Evolutionary conservation across 2,329 filamentous ascomycete genomes (phyloP).

Genomic region (Pseudogymnoascus sp.): DNA sequence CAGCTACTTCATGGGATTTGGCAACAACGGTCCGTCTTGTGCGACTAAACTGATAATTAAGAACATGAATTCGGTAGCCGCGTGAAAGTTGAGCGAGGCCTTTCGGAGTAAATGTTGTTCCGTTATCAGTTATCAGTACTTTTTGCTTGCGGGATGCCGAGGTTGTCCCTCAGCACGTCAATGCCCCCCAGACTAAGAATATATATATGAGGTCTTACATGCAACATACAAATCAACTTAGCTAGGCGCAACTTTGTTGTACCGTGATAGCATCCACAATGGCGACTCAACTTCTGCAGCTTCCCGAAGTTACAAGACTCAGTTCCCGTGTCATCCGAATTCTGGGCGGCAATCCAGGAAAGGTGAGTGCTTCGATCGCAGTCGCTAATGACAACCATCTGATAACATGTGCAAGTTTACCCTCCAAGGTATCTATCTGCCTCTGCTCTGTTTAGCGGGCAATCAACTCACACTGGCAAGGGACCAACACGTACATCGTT

Average conservation of each 20-base stretch:
- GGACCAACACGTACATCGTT: conserved; percentile 92
- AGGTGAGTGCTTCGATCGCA: conserved; percentile 41
- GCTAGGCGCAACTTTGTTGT: background rate
- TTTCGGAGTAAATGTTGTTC: conserved; percentile 6
- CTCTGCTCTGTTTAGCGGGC: background rate
- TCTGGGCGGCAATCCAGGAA: conserved; percentile 82
- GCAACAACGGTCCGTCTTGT: conserved; percentile 1
- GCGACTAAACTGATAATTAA: conserved; percentile 8
- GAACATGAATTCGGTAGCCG: conserved; percentile 6
- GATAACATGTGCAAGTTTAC: conserved; percentile 39
- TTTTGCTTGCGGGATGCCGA: background rate
- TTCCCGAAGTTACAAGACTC: conserved; percentile 69
- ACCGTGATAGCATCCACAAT: conserved; percentile 14
- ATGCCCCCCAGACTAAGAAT: background rate
- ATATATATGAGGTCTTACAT: background rate
- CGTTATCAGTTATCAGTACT: background rate
- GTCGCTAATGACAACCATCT: conserved; percentile 7
- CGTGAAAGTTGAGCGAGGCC: conserved; percentile 7
- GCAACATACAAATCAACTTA: background rate
- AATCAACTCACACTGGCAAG: conserved; percentile 43
- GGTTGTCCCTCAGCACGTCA: conserved; percentile 2
- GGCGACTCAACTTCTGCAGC: conserved; percentile 23
- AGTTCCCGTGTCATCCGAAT: conserved; percentile 74
- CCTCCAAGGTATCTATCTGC: conserved; percentile 42
- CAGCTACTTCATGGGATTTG: conserved; percentile 7